Evolutionary conservation across 768 basidiomycete genomes (phyloP).

Genomic region (Amanita inopinata): DNA sequence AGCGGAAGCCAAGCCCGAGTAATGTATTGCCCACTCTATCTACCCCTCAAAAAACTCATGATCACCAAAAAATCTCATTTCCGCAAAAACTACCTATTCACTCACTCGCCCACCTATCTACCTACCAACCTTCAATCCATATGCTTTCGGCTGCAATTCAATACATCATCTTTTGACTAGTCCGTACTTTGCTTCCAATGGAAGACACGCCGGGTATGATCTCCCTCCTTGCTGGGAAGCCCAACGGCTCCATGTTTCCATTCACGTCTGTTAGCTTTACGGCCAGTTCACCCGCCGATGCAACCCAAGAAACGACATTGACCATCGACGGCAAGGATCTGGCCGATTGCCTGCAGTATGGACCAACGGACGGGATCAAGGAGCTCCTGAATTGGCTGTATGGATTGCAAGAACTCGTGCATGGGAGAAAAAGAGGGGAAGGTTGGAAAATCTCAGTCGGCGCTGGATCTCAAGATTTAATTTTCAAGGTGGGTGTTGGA

Average conservation of each 20-base stretch:
- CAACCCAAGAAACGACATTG: conserved; percentile 35
- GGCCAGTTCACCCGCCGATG: conserved; percentile 39
- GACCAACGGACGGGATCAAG: conserved; percentile 58
- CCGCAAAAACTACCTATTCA: no score
- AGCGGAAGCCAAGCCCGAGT: conserved; percentile 58
- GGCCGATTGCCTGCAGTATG: conserved; percentile 64
- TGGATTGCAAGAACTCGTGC: conserved; percentile 60
- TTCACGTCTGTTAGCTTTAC: conserved; percentile 72
- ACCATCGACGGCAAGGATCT: conserved; percentile 52
- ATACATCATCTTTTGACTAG: conserved; percentile 22
- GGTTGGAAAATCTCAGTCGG: conserved; percentile 78
- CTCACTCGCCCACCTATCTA: no score
- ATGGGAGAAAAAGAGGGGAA: conserved; percentile 49
- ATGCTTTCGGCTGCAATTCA: neutral
- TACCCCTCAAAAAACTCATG: no score
- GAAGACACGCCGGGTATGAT: conserved; percentile 73
- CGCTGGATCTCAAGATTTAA: conserved; percentile 79
- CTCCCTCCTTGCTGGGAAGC: conserved; percentile 84
- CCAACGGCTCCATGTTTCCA: conserved; percentile 85
- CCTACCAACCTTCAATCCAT: no score
- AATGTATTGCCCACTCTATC: conserved; percentile 4
- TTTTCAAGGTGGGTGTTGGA: conserved; percentile 70
- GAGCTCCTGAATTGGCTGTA: conserved; percentile 60
- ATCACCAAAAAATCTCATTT: no score
- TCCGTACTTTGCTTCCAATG: conserved; percentile 64